phyloP scores from a whole-genome alignment of 2,329 filamentous ascomycete genomes.

The Diaporthe helianthi region DNA sequence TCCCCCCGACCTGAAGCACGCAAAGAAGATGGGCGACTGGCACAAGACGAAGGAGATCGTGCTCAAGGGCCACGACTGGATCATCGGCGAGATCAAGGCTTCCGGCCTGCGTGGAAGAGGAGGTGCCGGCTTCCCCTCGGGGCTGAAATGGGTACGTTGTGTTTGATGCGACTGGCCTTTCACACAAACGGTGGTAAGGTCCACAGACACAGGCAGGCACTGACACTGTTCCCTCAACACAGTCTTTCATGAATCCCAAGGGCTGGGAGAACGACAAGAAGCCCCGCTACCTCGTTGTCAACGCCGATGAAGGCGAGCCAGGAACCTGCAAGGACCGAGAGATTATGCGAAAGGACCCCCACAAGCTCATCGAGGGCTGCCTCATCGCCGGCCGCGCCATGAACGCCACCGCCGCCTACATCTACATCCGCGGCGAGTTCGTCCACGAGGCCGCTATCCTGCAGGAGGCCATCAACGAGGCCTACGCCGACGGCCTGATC shows the following conservation, averaged over 20 bases:
- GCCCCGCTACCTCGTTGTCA: constrained; percentile 96
- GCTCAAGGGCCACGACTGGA: constrained; percentile 97
- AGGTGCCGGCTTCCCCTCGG: constrained; percentile 96
- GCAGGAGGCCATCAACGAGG: constrained; percentile 96
- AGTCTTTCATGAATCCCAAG: constrained; percentile 99
- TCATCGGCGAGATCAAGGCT: constrained; percentile 96
- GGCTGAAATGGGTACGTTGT: constrained; percentile 91
- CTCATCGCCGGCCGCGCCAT: constrained; percentile 95
- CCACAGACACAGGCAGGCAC: constrained; percentile 16
- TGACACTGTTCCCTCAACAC: constrained; percentile 38
- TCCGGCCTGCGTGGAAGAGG: constrained; percentile 95
- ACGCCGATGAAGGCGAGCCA: constrained; percentile 97
- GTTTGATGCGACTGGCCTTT: too few relatives aligned
- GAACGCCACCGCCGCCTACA: constrained; percentile 98
- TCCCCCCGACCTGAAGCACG: constrained; percentile 88
- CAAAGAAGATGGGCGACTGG: constrained; percentile 99
- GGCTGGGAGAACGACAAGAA: constrained; percentile 98
- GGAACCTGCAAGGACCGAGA: constrained; percentile 99
- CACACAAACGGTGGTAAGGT: too few relatives aligned
- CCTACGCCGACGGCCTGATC: constrained; percentile 91
- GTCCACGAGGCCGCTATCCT: constrained; percentile 93
- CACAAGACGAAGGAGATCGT: constrained; percentile 99
- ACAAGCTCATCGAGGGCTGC: constrained; percentile 98
- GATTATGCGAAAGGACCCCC: constrained; percentile 99
- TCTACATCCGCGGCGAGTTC: constrained; percentile 99